Base-by-base conservation (phyloP, 192 early-diverging fungal species). In the Rhizoclosmatium sp. region DNA sequence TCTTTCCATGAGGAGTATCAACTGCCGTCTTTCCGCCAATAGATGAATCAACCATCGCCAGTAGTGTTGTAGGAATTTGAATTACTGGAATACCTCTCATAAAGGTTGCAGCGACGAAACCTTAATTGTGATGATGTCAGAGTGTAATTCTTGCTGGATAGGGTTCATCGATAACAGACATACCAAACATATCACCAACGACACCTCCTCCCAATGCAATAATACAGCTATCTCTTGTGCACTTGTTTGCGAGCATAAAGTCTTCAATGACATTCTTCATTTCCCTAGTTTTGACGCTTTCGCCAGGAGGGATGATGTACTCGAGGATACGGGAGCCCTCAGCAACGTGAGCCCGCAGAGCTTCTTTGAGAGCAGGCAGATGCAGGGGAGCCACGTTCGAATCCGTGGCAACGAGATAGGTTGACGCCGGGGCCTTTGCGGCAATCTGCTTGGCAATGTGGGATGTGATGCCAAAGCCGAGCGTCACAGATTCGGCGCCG, bases 21-120 rank as follows among this genome's bases (percentile, higher is more conserved):
- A 99, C 91, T 0, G 96, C 96, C 2, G 96, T 97, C 87, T 98
- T 98, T 23, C 98, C 98, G 65, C 95, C 96, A 69, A 99, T 94
- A 16, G 95, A 97, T 12, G 96, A 98, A 83, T 99, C 97, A 3
- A 98, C 96, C 97, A 99, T 98, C 4, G 97, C 95, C 79, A 97
- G 87, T 31, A 99, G 85, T 19, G 96, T 96, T 2, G 96, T 99
- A 2, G 98, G 98, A 39, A 99, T 91, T 82, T 98, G 98, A 19
- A 99, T 86, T 80, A 96, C 90, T n/a, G 94, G 92, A 59, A 95
- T 89, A 23, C 98, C 98, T 59, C 97, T 92, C 97, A 99, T 99
- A 80, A 97, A 99, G 2, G 96, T 99, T 4, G 98, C 93, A 9
- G 98, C 97, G n/a, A 97, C 95, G 85, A 92, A 99, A 1, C 89